Percentiles rank a stretch among this genome's conserved stretches.
Evolutionary conservation across 805 yeast genomes (phyloP).

Genomic region (Kluyveromyces siamensis): DNA sequence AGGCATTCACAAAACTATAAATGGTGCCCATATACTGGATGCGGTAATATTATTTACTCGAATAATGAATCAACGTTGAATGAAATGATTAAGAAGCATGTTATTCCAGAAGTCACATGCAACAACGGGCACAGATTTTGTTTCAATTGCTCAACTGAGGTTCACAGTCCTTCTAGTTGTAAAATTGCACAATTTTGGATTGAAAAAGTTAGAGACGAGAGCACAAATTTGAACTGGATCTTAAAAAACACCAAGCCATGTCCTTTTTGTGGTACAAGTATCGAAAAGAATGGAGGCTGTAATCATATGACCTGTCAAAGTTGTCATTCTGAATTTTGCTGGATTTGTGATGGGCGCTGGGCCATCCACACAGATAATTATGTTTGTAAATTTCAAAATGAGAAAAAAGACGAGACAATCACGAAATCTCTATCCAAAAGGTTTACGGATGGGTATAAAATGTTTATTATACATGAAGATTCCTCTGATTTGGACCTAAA

Average conservation of each 20-base stretch:
- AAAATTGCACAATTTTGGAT: conserved; percentile 61
- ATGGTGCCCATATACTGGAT: conserved; percentile 85
- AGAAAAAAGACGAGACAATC: conserved; percentile 37
- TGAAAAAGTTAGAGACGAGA: conserved; percentile 71
- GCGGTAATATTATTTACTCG: conserved; percentile 48
- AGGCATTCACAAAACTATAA: conserved; percentile 39
- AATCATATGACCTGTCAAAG: conserved; percentile 88
- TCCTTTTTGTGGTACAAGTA: conserved; percentile 68
- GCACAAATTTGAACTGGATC: conserved; percentile 85
- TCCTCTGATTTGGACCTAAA: conserved; percentile 66
- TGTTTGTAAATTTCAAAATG: conserved; percentile 12
- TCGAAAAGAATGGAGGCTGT: conserved; percentile 95
- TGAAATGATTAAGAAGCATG: conserved; percentile 21
- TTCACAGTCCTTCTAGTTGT: conserved; percentile 85
- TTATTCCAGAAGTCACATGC: conserved; percentile 65
- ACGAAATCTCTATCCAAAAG: conserved; percentile 29
- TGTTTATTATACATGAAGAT: conserved; percentile 66
- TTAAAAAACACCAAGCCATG: conserved; percentile 76
- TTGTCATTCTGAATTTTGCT: conserved; percentile 77
- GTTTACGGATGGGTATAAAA: conserved; percentile 66
- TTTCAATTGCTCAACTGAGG: conserved; percentile 61
- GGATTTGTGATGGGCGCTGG: conserved; percentile 88
- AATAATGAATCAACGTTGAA: conserved; percentile 20
- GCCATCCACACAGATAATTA: conserved; percentile 6
- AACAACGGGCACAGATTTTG: conserved; percentile 64